Percentiles rank a stretch among this genome's conserved stretches.
phyloP scores from a whole-genome alignment of 192 early-diverging fungal species.

The Backusella morwellensis region DNA sequence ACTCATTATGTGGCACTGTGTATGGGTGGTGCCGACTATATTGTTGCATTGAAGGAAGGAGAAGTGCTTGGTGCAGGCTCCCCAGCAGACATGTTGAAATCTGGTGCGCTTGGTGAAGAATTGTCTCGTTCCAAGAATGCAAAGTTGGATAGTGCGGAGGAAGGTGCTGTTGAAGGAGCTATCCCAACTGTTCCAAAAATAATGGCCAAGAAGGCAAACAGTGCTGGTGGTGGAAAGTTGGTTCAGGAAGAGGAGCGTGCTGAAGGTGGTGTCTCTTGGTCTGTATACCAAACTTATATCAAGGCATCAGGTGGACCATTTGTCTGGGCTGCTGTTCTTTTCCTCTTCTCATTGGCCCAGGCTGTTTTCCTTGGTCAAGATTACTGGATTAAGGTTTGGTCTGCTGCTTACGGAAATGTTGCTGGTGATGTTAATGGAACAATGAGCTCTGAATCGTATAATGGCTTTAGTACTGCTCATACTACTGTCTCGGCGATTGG shows the following conservation, averaged over 20 bases:
- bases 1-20: conserved; percentile 81
- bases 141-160: conserved; percentile 32
- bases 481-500: neutral
- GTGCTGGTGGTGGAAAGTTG: conserved; percentile 54
- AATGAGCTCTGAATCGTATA: neutral
- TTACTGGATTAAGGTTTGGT: conserved; percentile 68
- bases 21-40: conserved; percentile 48
- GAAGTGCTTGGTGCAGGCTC: conserved; percentile 51
- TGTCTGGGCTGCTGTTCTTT: conserved; percentile 59
- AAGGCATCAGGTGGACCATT: conserved; percentile 60
- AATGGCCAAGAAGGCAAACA: conserved; percentile 36
- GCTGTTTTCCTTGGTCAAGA: conserved; percentile 46
- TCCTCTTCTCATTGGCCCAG: conserved; percentile 45
- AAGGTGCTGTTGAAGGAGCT: conserved; percentile 41
- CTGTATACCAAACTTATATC: conserved; percentile 80
- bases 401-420: conserved; percentile 28
- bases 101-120: conserved; percentile 45
- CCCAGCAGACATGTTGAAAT: conserved; percentile 44
- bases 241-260: conserved; percentile 84
- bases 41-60: conserved; percentile 65
- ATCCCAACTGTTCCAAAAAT: conserved; percentile 31
- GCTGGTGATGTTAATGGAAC: neutral
- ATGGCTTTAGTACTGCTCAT: neutral
- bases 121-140: conserved; percentile 36
- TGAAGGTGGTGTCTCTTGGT: conserved; percentile 70